phyloP scores from a whole-genome alignment of 164 flowering plant species.

The Nelumbo lutea region DNA sequence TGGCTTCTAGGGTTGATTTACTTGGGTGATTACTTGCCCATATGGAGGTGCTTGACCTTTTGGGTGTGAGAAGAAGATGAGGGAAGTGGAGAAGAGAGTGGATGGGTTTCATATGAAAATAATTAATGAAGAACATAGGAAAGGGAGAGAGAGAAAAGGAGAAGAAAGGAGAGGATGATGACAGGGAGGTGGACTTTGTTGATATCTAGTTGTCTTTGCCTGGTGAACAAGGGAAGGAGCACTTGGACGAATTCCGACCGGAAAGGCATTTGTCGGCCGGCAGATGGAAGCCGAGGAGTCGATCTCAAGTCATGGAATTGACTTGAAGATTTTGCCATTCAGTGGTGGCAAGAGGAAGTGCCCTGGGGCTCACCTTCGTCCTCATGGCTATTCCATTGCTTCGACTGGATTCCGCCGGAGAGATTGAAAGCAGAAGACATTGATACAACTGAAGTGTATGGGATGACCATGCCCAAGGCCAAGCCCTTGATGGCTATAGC shows the following conservation, averaged over 20 bases:
- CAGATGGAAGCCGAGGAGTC: slow-evolving; percentile 53
- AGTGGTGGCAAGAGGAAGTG: slow-evolving; percentile 95
- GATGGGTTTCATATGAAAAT: slow-evolving; percentile 79
- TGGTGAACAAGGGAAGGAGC: slow-evolving; percentile 76
- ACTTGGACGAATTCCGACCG: slow-evolving; percentile 77
- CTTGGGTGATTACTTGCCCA: slow-evolving; percentile 79
- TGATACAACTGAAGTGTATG: slow-evolving; percentile 75
- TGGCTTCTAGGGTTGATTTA: slow-evolving; percentile 77
- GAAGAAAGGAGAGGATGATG: neutral
- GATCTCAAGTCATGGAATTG: slow-evolving; percentile 93
- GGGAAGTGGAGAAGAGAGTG: slow-evolving; percentile 83
- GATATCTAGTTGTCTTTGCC: slow-evolving; percentile 84
- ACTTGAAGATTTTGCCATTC: slow-evolving; percentile 79
- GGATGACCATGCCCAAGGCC: slow-evolving; percentile 98
- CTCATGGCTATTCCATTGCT: slow-evolving; percentile 72
- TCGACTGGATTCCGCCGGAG: slow-evolving; percentile 68
- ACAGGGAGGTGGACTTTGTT: slow-evolving; percentile 34
- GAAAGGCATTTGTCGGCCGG: slow-evolving; percentile 54
- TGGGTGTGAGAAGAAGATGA: slow-evolving; percentile 87
- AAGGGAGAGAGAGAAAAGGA: slow-evolving; percentile 15
- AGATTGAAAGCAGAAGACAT: slow-evolving; percentile 50
- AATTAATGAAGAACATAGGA: slow-evolving; percentile 67
- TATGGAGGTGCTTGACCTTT: slow-evolving; percentile 63
- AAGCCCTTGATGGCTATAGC: slow-evolving; percentile 62
- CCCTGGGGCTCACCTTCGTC: slow-evolving; percentile 81